A percentile compares a stretch with the other conserved stretches of the same genome.
Evolutionary conservation across 495 filamentous ascomycete genomes (phyloP).

Genomic region (Penicillium robsamsonii): DNA sequence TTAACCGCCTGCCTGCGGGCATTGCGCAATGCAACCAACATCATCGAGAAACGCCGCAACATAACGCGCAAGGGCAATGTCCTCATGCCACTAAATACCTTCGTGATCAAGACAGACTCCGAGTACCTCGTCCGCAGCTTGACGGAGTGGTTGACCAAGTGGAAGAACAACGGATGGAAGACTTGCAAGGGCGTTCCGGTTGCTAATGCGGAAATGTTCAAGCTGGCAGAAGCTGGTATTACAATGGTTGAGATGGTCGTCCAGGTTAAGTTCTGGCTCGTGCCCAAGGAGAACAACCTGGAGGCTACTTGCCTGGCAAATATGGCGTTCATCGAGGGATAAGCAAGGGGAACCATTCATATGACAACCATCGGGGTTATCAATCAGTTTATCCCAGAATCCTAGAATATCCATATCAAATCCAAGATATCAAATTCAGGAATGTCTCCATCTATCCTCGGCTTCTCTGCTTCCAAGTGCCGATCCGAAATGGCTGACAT

Average conservation of each 20-base stretch:
- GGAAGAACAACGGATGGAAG: constrained; percentile 41
- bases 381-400: neutral
- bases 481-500: constrained; percentile 9
- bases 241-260: constrained; percentile 10
- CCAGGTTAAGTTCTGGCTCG: constrained; percentile 19
- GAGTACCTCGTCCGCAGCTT: constrained; percentile 41
- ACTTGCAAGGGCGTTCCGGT: constrained; percentile 17
- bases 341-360: neutral
- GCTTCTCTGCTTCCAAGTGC: neutral
- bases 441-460: neutral
- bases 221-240: constrained; percentile 8
- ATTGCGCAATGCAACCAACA: constrained; percentile 1
- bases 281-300: constrained; percentile 2
- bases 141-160: constrained; percentile 38
- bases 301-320: constrained; percentile 1
- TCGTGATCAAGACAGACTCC: constrained; percentile 50
- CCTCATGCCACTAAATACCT: constrained; percentile 13
- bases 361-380: neutral
- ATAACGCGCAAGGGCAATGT: neutral
- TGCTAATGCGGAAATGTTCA: constrained; percentile 15
- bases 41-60: constrained; percentile 4
- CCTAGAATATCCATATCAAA: neutral
- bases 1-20: constrained; percentile 19
- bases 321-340: neutral
- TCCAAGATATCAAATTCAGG: neutral